phyloP scores from a whole-genome alignment of 305 asterid genomes.

The Rubia balearica region DNA sequence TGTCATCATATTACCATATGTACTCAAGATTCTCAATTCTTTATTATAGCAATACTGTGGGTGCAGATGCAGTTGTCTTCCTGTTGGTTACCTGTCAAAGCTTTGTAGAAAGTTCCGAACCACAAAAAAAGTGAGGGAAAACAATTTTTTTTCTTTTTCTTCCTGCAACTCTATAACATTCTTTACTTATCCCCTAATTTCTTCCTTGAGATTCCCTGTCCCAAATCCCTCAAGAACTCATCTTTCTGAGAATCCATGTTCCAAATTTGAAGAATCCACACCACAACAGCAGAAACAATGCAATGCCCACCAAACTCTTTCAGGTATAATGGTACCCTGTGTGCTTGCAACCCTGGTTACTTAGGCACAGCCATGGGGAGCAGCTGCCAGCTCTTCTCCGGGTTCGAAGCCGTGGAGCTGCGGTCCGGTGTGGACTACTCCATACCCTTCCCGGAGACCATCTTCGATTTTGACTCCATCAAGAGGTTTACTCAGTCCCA shows the following conservation, averaged over 20 bases:
- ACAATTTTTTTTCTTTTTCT: background rate
- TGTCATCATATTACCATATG: background rate
- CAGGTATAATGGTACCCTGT: conserved; percentile 44
- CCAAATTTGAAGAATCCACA: background rate
- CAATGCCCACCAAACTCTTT: conserved; percentile 61
- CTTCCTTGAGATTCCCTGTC: background rate
- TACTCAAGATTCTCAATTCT: background rate
- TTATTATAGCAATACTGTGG: background rate
- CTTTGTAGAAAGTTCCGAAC: background rate
- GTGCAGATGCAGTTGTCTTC: conserved; percentile 7
- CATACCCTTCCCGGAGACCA: conserved; percentile 50
- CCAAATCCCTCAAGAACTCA: background rate
- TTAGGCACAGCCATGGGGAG: conserved; percentile 29
- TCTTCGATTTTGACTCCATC: conserved; percentile 70
- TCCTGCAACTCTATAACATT: background rate
- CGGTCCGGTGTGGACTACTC: conserved; percentile 67
- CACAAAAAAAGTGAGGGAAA: background rate
- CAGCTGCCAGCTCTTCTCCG: conserved; percentile 47
- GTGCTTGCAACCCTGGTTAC: conserved; percentile 83
- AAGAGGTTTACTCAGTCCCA: conserved; percentile 80
- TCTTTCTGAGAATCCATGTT: conserved; percentile 5
- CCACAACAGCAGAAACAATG: conserved; percentile 15
- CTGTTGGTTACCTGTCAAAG: conserved; percentile 9
- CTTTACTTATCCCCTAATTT: background rate
- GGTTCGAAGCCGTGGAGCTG: conserved; percentile 29